Conservation (phyloP, 1,284 basidiomycete species). For the Ceratobasidium sp. region DNA sequence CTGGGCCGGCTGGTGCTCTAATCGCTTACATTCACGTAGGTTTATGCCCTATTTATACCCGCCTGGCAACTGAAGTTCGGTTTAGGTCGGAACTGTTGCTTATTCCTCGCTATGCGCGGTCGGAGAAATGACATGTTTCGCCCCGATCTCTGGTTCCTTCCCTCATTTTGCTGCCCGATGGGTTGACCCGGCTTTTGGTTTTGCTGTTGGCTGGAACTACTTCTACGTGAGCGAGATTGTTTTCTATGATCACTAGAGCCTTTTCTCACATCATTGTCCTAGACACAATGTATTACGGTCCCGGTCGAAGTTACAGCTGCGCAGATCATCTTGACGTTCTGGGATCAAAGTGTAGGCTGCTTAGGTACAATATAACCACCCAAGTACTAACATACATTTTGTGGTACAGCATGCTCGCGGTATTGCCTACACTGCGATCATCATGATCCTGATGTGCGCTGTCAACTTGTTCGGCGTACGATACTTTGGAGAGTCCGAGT, state of each 20-base stretch:
- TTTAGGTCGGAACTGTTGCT: conserved; percentile 46
- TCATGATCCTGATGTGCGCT: conserved; percentile 70
- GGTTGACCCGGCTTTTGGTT: conserved; percentile 82
- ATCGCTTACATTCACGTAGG: conserved; percentile 57
- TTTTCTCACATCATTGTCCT: conserved; percentile 52
- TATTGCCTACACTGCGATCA: conserved; percentile 73
- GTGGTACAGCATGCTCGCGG: conserved; percentile 62
- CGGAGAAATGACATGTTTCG: conserved; percentile 79
- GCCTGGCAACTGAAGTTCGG: not conserved
- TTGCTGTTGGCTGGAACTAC: conserved; percentile 67
- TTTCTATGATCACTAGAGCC: not conserved
- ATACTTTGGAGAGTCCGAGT: conserved; percentile 77
- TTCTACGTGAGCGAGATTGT: conserved; percentile 56
- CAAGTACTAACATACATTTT: conserved; percentile 12
- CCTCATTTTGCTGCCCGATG: conserved; percentile 76
- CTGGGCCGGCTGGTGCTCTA: conserved; percentile 61
- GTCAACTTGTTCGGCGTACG: conserved; percentile 84
- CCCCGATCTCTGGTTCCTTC: conserved; percentile 80
- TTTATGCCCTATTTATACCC: conserved; percentile 44
- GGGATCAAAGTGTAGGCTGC: conserved; percentile 75
- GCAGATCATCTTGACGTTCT: conserved; percentile 79
- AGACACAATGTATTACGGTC: conserved; percentile 69
- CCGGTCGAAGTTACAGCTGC: conserved; percentile 85
- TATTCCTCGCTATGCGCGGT: conserved; percentile 65
- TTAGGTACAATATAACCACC: conserved; percentile 3